Conservation (phyloP, 176 grass and related monocot genomes). For the Avena atlantica region DNA sequence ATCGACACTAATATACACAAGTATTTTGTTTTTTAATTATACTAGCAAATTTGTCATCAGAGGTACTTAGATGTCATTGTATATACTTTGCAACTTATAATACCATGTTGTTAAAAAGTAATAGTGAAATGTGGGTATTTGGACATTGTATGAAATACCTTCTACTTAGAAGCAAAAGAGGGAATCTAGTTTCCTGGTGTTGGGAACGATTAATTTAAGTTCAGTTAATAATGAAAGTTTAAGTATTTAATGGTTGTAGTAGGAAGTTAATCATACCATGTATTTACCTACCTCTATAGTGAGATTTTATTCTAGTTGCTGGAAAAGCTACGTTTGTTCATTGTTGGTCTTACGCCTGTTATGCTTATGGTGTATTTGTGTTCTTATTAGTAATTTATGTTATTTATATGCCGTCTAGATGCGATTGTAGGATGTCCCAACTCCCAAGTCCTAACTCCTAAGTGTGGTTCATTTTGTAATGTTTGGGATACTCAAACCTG, state of each 20-base stretch:
- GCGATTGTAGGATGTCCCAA: conserved; percentile 14
- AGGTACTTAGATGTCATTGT: conserved; percentile 8
- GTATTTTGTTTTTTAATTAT: conserved; percentile 14
- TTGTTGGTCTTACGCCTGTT: conserved; percentile 26
- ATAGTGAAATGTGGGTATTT: neutral
- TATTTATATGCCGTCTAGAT: neutral
- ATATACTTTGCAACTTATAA: conserved; percentile 2
- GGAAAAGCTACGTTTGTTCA: conserved; percentile 16
- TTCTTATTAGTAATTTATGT: conserved; percentile 10
- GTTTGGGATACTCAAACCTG: neutral
- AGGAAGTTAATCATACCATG: neutral
- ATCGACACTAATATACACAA: neutral
- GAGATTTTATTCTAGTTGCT: conserved; percentile 15
- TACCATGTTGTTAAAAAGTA: neutral
- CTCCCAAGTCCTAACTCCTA: neutral
- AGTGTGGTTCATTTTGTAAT: conserved; percentile 39
- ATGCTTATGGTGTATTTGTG: conserved; percentile 18
- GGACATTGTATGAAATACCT: neutral
- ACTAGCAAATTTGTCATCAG: conserved; percentile 10
- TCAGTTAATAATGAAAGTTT: neutral
- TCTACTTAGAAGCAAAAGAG: neutral
- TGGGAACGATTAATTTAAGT: conserved; percentile 16
- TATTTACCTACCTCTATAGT: neutral
- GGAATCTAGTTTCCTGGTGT: neutral
- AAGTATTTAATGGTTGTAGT: neutral